These are phyloP conservation scores for Somion occarium DNA, from an alignment of 1,284 basidiomycete species.

Conservation along the genomic window DNA sequence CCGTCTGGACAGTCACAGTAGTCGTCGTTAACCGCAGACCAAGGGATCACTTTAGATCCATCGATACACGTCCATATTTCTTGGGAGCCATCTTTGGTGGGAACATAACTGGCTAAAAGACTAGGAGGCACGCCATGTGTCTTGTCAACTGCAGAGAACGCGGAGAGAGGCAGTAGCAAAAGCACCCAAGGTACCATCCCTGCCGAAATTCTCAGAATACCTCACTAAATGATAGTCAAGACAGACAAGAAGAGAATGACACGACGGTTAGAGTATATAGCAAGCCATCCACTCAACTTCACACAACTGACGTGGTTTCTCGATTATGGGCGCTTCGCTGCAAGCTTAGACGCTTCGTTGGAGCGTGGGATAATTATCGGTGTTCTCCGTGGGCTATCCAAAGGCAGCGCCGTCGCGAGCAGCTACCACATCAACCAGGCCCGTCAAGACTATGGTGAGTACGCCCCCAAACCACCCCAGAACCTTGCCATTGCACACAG, in stretches of 20 bases:
- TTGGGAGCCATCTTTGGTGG: slow-evolving; percentile 20
- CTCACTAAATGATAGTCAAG: too few relatives aligned
- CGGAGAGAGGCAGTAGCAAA: slow-evolving; percentile 21
- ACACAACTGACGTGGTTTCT: neutral
- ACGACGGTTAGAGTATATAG: too few relatives aligned
- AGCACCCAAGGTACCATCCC: slow-evolving; percentile 26
- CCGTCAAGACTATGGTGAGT: slow-evolving; percentile 31
- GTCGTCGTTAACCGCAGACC: slow-evolving; percentile 86
- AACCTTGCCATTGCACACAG: slow-evolving; percentile 6
- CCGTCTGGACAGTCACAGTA: slow-evolving; percentile 94
- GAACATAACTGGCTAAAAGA: slow-evolving; percentile 24
- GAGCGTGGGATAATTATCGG: neutral
- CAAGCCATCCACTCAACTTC: too few relatives aligned
- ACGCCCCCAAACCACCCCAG: neutral
- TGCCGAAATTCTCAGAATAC: too few relatives aligned
- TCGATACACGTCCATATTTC: slow-evolving; percentile 71
- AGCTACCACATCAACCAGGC: slow-evolving; percentile 21
- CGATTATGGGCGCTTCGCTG: neutral
- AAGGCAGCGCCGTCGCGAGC: neutral
- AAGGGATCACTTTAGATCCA: slow-evolving; percentile 67
- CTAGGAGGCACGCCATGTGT: slow-evolving; percentile 26
- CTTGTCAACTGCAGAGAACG: slow-evolving; percentile 20
- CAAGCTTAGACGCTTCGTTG: neutral
- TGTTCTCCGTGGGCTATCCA: neutral
- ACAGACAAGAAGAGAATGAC: too few relatives aligned